A percentile compares a stretch with the other conserved stretches of the same genome.
phyloP scores from a whole-genome alignment of 108 stramenopile genomes.

The Ochromonas danica region DNA sequence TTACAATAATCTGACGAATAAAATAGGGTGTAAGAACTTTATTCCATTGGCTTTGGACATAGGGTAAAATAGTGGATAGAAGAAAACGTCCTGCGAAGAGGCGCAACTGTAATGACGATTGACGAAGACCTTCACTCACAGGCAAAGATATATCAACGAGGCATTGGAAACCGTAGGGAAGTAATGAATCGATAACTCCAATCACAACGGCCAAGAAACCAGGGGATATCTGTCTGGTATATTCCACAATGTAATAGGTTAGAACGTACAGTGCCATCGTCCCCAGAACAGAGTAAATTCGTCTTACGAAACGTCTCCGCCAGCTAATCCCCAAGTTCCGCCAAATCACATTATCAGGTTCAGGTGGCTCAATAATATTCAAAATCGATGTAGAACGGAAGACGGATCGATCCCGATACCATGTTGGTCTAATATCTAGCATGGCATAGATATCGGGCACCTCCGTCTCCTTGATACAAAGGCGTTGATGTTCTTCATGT shows the following conservation, averaged over 20 bases:
- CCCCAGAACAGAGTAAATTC: conserved; percentile 19
- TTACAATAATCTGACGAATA: neutral
- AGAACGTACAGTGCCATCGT: conserved; percentile 36
- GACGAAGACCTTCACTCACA: neutral
- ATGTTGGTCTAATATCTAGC: neutral
- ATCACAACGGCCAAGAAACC: conserved; percentile 48
- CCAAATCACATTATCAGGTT: conserved; percentile 51
- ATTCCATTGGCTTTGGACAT: conserved; percentile 32
- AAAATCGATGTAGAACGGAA: conserved; percentile 23
- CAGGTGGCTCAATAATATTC: conserved; percentile 49
- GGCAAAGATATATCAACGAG: conserved; percentile 20
- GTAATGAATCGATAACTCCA: conserved; percentile 43
- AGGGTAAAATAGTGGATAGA: conserved; percentile 54
- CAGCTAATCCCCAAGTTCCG: conserved; percentile 11
- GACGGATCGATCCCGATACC: neutral
- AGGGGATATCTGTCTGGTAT: neutral
- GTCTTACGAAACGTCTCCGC: conserved; percentile 10
- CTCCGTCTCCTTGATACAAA: conserved; percentile 42
- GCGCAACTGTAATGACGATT: neutral
- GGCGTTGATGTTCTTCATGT: conserved; percentile 44
- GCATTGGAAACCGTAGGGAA: conserved; percentile 46
- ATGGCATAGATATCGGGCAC: conserved; percentile 21
- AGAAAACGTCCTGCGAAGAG: conserved; percentile 42
- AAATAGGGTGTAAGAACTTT: neutral
- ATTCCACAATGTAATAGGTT: conserved; percentile 27